Conservation (phyloP, 129 eudicot species). For the Flaveria sonorensis region DNA sequence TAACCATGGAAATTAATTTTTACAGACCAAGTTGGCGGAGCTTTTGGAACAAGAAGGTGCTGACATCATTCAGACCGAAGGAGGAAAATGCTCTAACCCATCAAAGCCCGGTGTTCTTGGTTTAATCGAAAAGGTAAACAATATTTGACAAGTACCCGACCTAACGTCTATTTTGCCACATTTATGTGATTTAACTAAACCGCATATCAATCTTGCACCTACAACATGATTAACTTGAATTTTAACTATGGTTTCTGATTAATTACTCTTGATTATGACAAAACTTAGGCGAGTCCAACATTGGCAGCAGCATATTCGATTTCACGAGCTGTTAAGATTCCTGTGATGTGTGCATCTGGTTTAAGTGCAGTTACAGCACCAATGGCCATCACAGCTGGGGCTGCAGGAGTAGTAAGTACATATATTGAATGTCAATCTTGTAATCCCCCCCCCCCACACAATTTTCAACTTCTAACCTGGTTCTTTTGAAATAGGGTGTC, state of each 20-base stretch:
- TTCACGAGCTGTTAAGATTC: slow-evolving; percentile 86
- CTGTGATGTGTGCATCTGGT: slow-evolving; percentile 99
- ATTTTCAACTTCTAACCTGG: not conserved
- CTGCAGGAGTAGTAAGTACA: slow-evolving; percentile 83
- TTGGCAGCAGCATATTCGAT: slow-evolving; percentile 93
- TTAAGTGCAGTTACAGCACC: slow-evolving; percentile 93
- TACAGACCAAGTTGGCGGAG: slow-evolving; percentile 79
- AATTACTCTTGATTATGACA: not conserved
- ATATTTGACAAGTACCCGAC: not conserved
- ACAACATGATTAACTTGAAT: not conserved
- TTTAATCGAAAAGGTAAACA: slow-evolving; percentile 79
- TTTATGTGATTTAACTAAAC: not conserved
- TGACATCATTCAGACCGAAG: slow-evolving; percentile 92
- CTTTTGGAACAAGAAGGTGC: slow-evolving; percentile 85
- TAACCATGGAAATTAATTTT: slow-evolving; percentile 11
- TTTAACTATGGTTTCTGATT: slow-evolving; percentile 7
- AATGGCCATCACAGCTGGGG: slow-evolving; percentile 95
- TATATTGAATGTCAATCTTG: not conserved
- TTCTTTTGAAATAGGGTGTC: slow-evolving; percentile 58
- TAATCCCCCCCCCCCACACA: too few relatives aligned
- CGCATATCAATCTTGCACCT: not conserved
- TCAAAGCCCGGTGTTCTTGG: slow-evolving; percentile 92
- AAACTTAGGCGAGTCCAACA: slow-evolving; percentile 73
- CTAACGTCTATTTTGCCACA: not conserved
- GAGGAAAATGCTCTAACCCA: slow-evolving; percentile 89